Base-by-base conservation (phyloP, 306 rosid species). In the Erythrophleum fordii region DNA sequence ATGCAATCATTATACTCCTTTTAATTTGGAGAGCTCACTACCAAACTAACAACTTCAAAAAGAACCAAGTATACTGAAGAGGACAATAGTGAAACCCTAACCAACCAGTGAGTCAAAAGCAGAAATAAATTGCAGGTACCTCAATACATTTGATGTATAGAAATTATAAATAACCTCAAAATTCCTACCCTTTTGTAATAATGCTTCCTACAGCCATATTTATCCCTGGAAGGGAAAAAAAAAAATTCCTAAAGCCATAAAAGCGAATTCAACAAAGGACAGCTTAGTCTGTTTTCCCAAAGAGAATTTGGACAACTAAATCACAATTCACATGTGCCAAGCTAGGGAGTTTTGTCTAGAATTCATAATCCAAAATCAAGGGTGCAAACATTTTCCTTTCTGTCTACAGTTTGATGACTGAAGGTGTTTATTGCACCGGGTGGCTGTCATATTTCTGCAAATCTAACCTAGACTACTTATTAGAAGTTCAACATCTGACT, bases 341-440 rank as follows among this genome's bases (percentile, higher is more conserved):
- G 6, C 17, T 23, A 0, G 0, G 18, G 35, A 25, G 66, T 23
- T 59, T 59, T 11, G 28, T 9, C 16, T 25, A 59, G 35, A 59
- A 25, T 26, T 23, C 12, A 59, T 9, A 37, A 59, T 12, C 14
- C 11, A 25, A 13, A 23, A 0, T 25, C 29, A 23, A 59, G 35
- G 17, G 17, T 59, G 66, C 35, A 59, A 53, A 53, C 37, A 59
- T 59, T 58, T 58, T 58, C 65, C 65, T 49, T n/a, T n/a, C n/a
- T 49, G 34, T 31, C 2, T 31, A 31, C 2, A 0, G n/a, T 3
- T 5, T 5, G 3, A 58, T 20, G 34, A n/a, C n/a, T n/a, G n/a
- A n/a, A n/a, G n/a, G 71, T 39, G 28, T 66, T 56, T 0, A 3
- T 23, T 10, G 62, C 16, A 23, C 29, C 8, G 12, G 62, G 14